A percentile compares a stretch with the other conserved stretches of the same genome.
phyloP scores from a whole-genome alignment of 2,329 filamentous ascomycete species.

The Epichloe sp. region DNA sequence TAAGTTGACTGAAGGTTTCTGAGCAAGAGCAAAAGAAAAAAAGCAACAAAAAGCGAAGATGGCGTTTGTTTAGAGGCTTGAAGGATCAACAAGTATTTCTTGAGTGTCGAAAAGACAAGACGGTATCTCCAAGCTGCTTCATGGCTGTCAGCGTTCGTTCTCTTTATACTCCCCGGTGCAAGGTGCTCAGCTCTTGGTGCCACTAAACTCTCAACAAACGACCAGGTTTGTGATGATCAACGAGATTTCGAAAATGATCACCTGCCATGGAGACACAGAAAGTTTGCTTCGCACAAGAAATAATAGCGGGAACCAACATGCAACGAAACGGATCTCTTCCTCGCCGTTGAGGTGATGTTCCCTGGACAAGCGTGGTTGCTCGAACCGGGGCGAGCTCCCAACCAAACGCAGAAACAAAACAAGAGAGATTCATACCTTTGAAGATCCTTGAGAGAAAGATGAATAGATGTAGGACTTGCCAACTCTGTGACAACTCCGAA shows the following conservation, averaged over 20 bases:
- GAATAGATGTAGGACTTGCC: neutral
- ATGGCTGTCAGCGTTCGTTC: neutral
- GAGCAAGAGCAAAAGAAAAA: neutral
- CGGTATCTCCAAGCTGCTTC: neutral
- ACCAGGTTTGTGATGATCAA: neutral
- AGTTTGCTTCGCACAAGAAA: slow-evolving; percentile 1
- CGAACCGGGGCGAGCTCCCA: neutral
- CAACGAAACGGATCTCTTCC: neutral
- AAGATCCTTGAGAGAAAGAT: neutral
- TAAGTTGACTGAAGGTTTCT: neutral
- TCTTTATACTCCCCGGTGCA: neutral
- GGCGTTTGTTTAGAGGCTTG: neutral
- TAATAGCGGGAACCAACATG: neutral
- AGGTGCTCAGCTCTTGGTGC: neutral
- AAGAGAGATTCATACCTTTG: slow-evolving; percentile 2
- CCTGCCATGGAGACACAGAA: neutral
- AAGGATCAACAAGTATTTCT: neutral
- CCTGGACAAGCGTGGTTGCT: neutral
- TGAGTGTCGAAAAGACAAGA: neutral
- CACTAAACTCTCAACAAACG: neutral
- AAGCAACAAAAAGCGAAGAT: neutral
- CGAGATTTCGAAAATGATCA: neutral
- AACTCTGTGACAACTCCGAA: neutral
- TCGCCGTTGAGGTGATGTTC: neutral
- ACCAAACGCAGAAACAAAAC: neutral